Base-by-base conservation (phyloP, 305 asterid species). In the Petunia hybrid region DNA sequence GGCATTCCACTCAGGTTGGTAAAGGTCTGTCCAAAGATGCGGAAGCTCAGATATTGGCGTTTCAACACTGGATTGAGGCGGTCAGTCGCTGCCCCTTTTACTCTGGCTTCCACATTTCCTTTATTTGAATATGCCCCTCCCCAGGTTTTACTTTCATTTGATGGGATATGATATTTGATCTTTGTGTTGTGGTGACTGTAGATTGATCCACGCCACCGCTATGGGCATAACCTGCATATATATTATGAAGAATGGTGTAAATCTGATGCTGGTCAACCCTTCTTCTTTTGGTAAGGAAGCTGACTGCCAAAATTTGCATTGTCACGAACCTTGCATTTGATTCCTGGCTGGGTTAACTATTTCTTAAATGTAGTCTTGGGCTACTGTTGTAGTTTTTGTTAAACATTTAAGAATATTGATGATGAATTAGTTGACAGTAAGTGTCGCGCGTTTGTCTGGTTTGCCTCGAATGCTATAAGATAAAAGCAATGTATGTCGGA, bases 131-230 rank as follows among this genome's bases (percentile, higher is more conserved):
- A n/a, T 5, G 5, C 56, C 62, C 38, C 6, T 14, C 3, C 3
- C 9, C 45, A 48, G 14, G 3, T 2, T 55, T 57, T 42, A 4
- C 61, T 79, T 14, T 48, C 35, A 36, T 12, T 13, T 36, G n/a
- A 51, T 73, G 36, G 13, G 2, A 71, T 48, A 48, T 71, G 43
- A 35, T 46, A 46, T 70, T 56, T 56, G 78, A 70, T 87, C 40
- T 13, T 53, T 39, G 56, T 61, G 8, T 31, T 51, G 40, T 3
- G 40, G 48, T 57, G 41, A 7, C 22, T 62, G 51, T 86, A 95
- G 99, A 89, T 95, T 83, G 98, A 95, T 82, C 98, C 99, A 6
- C 88, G 98, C 84, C 99, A 95, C 81, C 98, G 99, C 3, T 95
- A 95, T 83, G 99, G 98, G 69, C 98, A 95, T 84, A 91, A 88